Base-by-base conservation (phyloP, 441 rosid genomes). In the Pelargonium myrrhifolium region DNA sequence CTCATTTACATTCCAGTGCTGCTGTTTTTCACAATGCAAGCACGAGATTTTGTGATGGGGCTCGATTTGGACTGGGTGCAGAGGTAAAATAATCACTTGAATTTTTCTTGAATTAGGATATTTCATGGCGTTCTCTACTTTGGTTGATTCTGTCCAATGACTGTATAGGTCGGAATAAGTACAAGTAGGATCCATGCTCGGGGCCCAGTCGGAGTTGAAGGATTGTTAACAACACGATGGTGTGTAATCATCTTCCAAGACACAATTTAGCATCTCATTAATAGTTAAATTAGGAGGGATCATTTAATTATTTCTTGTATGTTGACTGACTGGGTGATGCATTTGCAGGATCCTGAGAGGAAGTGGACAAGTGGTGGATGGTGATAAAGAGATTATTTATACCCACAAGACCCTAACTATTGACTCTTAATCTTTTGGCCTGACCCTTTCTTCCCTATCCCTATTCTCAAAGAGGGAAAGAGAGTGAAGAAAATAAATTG, bases 191-290 rank as follows among this genome's bases (percentile, higher is more conserved):
- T 94, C 64, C 99, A 94, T 73, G 99, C 99, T 39, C 96, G 99
- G 14, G 99, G 99, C 66, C 98, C 99, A 42, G 99, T 94, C 6
- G 99, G 98, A 65, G 98, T 94, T 28, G 99, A 89, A 81, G 99
- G 99, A 65, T 61, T 94, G 80, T 71, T 94, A 69, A 94, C 99
- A 9, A 94, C 97, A 42, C 76, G 90, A 92, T 94, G 99, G 99
- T 93, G 87, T 62, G 65, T n/a, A 35, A 59, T 1, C 40, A 37
- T 66, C 53, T 66, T 39, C 20, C n/a, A n/a, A 26, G 28, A 26
- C 28, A 26, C 1, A 26, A 26, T 1, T 26, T 26, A 17, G 10
- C 59, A n/a, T n/a, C n/a, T n/a, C n/a, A n/a, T n/a, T n/a, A n/a
- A n/a, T n/a, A n/a, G n/a, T n/a, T n/a, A n/a, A n/a, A n/a, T n/a